phyloP scores from a whole-genome alignment of 306 rosid species.

The Comarum palustre region DNA sequence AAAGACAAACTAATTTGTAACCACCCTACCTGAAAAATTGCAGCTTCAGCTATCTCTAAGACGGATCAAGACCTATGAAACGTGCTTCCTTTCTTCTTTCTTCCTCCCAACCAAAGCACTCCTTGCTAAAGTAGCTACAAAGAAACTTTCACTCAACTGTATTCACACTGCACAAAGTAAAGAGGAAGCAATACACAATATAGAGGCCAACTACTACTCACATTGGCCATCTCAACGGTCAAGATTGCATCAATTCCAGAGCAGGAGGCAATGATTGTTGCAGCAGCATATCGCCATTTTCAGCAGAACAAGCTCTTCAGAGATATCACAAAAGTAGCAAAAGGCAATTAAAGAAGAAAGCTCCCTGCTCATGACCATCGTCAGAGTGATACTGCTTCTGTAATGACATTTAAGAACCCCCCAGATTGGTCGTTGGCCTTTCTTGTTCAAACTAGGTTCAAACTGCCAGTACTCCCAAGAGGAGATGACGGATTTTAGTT shows the following conservation, averaged over 20 bases:
- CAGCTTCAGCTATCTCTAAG: too few species aligned
- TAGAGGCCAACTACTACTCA: not conserved
- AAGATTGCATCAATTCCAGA: not conserved
- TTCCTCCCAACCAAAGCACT: not conserved
- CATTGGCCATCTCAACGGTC: not conserved
- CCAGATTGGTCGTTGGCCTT: not conserved
- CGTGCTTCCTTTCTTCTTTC: too few species aligned
- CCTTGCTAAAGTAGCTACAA: not conserved
- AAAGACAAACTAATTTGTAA: too few species aligned
- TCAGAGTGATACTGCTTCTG: not conserved
- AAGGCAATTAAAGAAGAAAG: not conserved
- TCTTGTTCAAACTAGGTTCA: not conserved
- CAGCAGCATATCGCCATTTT: not conserved
- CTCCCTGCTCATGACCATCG: not conserved
- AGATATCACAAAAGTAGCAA: not conserved
- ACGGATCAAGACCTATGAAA: too few species aligned
- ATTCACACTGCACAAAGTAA: not conserved
- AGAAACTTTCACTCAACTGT: not conserved
- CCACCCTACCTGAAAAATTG: too few species aligned
- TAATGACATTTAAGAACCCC: not conserved
- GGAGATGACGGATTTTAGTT: not conserved
- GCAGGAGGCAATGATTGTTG: not conserved
- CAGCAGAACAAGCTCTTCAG: not conserved
- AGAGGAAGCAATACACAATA: not conserved
- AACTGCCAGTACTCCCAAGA: not conserved